phyloP scores from a whole-genome alignment of 345 rosid species.

The Pugionium dolabratum region DNA sequence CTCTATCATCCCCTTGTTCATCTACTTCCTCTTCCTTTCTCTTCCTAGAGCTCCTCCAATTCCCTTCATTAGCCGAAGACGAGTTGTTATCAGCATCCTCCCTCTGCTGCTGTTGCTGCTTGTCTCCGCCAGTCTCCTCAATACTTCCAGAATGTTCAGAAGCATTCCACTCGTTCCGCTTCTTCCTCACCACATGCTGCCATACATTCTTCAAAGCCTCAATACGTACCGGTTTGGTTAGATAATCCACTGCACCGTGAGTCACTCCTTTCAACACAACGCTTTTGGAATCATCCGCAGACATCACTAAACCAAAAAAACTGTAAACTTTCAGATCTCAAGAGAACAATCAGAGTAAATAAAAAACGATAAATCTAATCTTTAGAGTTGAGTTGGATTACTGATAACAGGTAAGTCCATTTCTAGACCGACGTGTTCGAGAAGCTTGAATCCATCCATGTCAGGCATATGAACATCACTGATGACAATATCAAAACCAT shows the following conservation, averaged over 20 bases:
- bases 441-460: conserved; percentile 88
- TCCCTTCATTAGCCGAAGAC: conserved; percentile 64
- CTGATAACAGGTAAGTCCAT: conserved; percentile 92
- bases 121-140: conserved; percentile 52
- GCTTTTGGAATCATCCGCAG: conserved; percentile 70
- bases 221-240: conserved; percentile 71
- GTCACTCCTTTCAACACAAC: conserved; percentile 78
- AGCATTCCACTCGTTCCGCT: conserved; percentile 38
- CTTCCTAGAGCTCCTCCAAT: conserved; percentile 53
- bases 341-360: not conserved
- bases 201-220: conserved; percentile 81
- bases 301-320: conserved; percentile 67
- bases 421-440: conserved; percentile 61
- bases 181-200: conserved; percentile 76
- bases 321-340: conserved; percentile 6
- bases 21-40: conserved; percentile 62
- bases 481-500: conserved; percentile 69
- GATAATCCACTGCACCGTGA: conserved; percentile 78
- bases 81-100: conserved; percentile 65
- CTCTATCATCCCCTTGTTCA: conserved; percentile 65
- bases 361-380: not conserved
- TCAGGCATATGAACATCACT: conserved; percentile 91
- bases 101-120: conserved; percentile 41
- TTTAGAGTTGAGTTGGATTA: conserved; percentile 19
- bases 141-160: conserved; percentile 61